phyloP scores from a whole-genome alignment of 768 basidiomycete species.

The Lactarius pseudohatsudake region DNA sequence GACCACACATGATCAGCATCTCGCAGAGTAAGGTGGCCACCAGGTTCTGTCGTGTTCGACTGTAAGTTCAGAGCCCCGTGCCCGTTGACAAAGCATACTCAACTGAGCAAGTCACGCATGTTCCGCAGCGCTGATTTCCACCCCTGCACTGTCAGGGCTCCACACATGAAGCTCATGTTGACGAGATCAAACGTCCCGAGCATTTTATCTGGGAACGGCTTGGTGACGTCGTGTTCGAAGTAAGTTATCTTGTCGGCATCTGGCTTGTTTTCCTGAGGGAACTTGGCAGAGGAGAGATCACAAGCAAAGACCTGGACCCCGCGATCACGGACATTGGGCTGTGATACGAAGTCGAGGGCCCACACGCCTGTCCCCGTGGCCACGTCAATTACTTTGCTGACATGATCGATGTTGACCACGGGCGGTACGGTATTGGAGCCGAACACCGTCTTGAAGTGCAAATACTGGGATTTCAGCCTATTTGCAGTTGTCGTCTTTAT shows the following conservation, averaged over 20 bases:
- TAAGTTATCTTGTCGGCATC: background rate
- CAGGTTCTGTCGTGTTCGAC: too few relatives aligned
- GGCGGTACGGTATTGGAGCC: slow-evolving; percentile 1
- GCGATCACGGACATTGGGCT: too few relatives aligned
- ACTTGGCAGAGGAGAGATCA: background rate
- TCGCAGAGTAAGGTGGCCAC: too few relatives aligned
- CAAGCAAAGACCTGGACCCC: too few relatives aligned
- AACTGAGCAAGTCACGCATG: background rate
- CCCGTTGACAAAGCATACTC: background rate
- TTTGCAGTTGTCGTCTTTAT: too few relatives aligned
- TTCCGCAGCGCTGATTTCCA: slow-evolving; percentile 10
- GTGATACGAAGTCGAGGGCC: slow-evolving; percentile 11
- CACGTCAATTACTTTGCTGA: slow-evolving; percentile 9
- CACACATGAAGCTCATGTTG: background rate
- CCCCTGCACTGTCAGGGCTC: slow-evolving; percentile 1
- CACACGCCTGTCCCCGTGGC: slow-evolving; percentile 5
- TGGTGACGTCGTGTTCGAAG: slow-evolving; percentile 14
- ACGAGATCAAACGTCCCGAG: background rate
- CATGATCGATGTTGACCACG: background rate
- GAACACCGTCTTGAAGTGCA: background rate
- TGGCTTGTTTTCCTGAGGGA: background rate
- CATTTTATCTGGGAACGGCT: background rate
- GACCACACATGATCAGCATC: too few relatives aligned
- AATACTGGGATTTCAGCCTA: background rate
- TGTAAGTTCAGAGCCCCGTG: background rate